These are phyloP conservation scores for Thyridium curvatum DNA, from an alignment of 2,329 filamentous ascomycete species.

Conservation along the genomic window DNA sequence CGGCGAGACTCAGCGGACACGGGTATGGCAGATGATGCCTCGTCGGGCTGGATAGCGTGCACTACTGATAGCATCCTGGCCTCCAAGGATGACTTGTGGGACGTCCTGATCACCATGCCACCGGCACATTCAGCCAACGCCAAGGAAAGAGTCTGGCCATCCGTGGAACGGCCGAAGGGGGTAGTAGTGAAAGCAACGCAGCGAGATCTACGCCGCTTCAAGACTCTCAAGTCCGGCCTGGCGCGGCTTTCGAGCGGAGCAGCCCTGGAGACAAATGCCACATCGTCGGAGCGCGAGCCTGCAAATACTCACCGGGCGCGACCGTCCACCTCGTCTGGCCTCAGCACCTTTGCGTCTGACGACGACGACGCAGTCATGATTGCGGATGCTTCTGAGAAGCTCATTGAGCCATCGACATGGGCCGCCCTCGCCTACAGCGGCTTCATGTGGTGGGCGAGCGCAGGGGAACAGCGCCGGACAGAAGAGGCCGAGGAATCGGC, in stretches of 20 bases:
- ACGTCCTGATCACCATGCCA: slow-evolving; percentile 81
- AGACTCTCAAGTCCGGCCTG: slow-evolving; percentile 60
- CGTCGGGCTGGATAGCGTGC: slow-evolving; percentile 81
- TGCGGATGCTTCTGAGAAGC: slow-evolving; percentile 44
- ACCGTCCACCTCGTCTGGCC: slow-evolving; percentile 11
- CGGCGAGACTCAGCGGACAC: slow-evolving; percentile 16
- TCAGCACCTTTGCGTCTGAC: slow-evolving; percentile 9
- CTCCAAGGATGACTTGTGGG: slow-evolving; percentile 81
- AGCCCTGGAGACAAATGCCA: slow-evolving; percentile 11
- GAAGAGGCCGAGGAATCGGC: slow-evolving; percentile 53
- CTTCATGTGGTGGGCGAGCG: slow-evolving; percentile 88
- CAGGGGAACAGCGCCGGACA: slow-evolving; percentile 62
- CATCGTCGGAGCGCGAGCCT: too few species aligned
- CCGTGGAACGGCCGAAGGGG: slow-evolving; percentile 60
- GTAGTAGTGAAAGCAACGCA: slow-evolving; percentile 76
- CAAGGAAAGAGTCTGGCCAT: slow-evolving; percentile 65
- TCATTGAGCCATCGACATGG: slow-evolving; percentile 62
- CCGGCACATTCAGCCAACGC: slow-evolving; percentile 51
- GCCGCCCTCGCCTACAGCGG: slow-evolving; percentile 71
- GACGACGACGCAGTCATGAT: slow-evolving; percentile 26
- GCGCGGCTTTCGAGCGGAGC: slow-evolving; percentile 27
- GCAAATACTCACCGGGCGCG: too few species aligned
- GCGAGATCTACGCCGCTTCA: slow-evolving; percentile 78
- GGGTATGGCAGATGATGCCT: slow-evolving; percentile 35
- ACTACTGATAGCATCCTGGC: slow-evolving; percentile 91